A percentile compares a stretch with the other conserved stretches of the same genome.
Evolutionary conservation across 371 early-diverging fungal genomes (phyloP).

Genomic region (Apophysomyces elegans): DNA sequence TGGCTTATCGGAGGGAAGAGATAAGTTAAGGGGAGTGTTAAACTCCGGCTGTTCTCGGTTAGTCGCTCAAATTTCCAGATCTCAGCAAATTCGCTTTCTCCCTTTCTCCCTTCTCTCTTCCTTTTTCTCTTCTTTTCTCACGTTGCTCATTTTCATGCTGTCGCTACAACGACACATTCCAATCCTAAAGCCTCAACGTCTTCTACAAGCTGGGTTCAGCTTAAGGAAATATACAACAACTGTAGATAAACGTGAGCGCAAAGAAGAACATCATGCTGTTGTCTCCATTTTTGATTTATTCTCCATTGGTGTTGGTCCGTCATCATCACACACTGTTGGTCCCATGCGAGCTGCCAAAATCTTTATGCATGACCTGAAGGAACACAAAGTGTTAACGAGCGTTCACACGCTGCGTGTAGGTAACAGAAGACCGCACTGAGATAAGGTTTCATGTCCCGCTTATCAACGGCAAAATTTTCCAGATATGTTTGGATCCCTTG

Average conservation of each 20-base stretch:
- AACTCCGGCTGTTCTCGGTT: too few relatives aligned
- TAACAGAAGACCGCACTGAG: slow-evolving; percentile 20
- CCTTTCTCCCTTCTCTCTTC: background rate
- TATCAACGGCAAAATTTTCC: background rate
- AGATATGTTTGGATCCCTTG: slow-evolving; percentile 93
- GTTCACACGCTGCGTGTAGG: slow-evolving; percentile 74
- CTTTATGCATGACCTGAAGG: slow-evolving; percentile 84
- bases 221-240: background rate
- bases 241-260: background rate
- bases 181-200: background rate
- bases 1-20: too few relatives aligned
- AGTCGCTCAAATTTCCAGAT: background rate
- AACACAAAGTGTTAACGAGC: slow-evolving; percentile 72
- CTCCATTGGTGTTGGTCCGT: slow-evolving; percentile 95
- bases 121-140: background rate
- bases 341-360: slow-evolving; percentile 97
- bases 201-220: background rate
- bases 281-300: slow-evolving; percentile 95
- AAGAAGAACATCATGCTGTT: slow-evolving; percentile 77
- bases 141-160: background rate
- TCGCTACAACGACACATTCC: background rate
- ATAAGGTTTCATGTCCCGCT: background rate
- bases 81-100: background rate
- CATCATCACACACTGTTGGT: slow-evolving; percentile 91
- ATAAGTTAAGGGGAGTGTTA: too few relatives aligned